Conservation (phyloP, 257 asterid genomes). For the Rehmannia glutinosa region DNA sequence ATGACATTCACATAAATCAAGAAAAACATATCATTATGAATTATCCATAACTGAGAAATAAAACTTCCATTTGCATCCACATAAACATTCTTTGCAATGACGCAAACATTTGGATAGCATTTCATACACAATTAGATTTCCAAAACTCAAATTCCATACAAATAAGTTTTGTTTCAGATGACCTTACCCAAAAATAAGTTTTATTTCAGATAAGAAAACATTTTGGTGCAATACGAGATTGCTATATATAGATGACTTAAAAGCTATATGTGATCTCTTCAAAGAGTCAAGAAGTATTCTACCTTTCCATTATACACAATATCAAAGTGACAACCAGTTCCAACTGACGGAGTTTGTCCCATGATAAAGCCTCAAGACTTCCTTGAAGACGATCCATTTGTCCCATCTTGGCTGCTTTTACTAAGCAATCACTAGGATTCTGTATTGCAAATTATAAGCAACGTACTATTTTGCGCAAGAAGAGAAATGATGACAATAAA, state of each 20-base stretch:
- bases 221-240: neutral
- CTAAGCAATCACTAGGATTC: conserved; percentile 64
- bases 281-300: conserved; percentile 7
- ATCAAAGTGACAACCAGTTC: conserved; percentile 74
- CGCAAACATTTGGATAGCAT: neutral
- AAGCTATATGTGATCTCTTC: neutral
- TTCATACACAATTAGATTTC: neutral
- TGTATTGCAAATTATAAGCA: conserved; percentile 32
- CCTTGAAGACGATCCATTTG: conserved; percentile 66
- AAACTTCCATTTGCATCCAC: too few relatives aligned
- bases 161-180: neutral
- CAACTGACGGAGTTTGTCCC: conserved; percentile 83
- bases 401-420: conserved; percentile 76
- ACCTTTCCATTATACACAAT: conserved; percentile 65
- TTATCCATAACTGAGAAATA: neutral
- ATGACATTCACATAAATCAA: neutral
- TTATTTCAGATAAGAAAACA: neutral
- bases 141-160: neutral
- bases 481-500: neutral
- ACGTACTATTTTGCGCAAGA: conserved; percentile 8
- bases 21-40: too few relatives aligned
- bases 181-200: neutral
- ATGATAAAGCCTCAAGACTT: conserved; percentile 71
- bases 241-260: neutral
- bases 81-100: too few relatives aligned